Evolutionary conservation across 75 land plant genomes (phyloP), one percentile per base, ranked within the genome.

Genomic region (Sequoia sempervirens): DNA sequence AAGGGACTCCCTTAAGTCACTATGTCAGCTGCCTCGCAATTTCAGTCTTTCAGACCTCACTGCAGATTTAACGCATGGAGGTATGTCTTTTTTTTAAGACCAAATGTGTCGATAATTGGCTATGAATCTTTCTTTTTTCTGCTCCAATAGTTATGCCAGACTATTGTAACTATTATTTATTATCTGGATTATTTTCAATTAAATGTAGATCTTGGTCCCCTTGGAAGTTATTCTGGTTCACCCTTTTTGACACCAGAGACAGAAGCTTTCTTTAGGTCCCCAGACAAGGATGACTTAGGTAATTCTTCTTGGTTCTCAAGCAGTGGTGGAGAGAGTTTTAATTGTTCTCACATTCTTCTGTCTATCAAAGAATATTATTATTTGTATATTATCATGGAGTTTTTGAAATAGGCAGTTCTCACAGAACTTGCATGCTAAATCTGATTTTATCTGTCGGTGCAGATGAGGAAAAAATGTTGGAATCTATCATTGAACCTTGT

Each of bases 21-120:
- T 89, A 28, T 82, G 86, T 34, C 90, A 87, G 82, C 75, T 87
- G 61, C 90, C 90, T 15, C 86, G 90, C 34, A 89, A 89, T 80
- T 89, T 89, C 83, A 89, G 90, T 73, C 82, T 89, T 10, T 89
- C 90, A 81, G 90, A 89, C 80, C 80, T 89, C 69, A 89, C 90
- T 38, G 90, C 89, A 43, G 89, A 87, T 41, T 82, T 84, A 40
- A 81, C 89, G 4, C 87, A 86, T 83, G 80, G 50, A 78, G 80
- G 73, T 70, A 32, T 32, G 36, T 2, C 32, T 11, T 13, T 11
- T 15, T 12, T 10, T 78, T n/a, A 45, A 37, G 47, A 45, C 45
- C 14, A 45, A n/a, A 45, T 26, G 1, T 10, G 45, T 45, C 45
- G 32, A 10, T n/a, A n/a, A 45, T 45, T 78, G 80, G 32, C 14